phyloP scores from a whole-genome alignment of 768 basidiomycete genomes.

The Collybia mongolica region DNA sequence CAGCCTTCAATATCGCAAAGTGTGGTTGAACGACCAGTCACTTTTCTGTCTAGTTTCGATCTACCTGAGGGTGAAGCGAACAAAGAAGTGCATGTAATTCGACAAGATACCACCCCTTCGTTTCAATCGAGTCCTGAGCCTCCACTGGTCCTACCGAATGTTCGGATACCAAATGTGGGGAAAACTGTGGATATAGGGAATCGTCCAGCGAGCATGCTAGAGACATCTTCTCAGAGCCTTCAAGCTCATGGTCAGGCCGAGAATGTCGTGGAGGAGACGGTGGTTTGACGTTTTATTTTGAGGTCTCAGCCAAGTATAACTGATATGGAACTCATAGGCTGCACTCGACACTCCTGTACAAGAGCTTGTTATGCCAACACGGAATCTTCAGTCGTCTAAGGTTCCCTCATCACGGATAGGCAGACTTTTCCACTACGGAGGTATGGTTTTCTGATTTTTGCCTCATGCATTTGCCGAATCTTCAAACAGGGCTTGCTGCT shows the following conservation, averaged over 20 bases:
- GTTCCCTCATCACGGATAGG: constrained; percentile 91
- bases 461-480: neutral
- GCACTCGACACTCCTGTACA: neutral
- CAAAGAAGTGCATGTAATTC: too few relatives aligned
- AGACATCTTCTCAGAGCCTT: neutral
- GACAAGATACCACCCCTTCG: too few relatives aligned
- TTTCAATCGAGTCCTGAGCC: too few relatives aligned
- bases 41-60: too few relatives aligned
- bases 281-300: too few relatives aligned
- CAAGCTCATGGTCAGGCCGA: neutral
- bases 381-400: constrained; percentile 73
- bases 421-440: constrained; percentile 92
- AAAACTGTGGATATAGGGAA: neutral
- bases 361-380: constrained; percentile 20
- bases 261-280: too few relatives aligned
- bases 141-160: too few relatives aligned
- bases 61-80: too few relatives aligned
- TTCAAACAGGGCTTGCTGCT: constrained; percentile 74
- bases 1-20: too few relatives aligned
- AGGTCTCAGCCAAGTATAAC: neutral
- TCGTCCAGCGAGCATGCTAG: too few relatives aligned
- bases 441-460: constrained; percentile 32
- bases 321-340: neutral
- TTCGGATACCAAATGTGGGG: too few relatives aligned
- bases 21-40: too few relatives aligned